Conservation (phyloP, 2,329 filamentous ascomycete genomes). For the Cladosporium cucumerinum region DNA sequence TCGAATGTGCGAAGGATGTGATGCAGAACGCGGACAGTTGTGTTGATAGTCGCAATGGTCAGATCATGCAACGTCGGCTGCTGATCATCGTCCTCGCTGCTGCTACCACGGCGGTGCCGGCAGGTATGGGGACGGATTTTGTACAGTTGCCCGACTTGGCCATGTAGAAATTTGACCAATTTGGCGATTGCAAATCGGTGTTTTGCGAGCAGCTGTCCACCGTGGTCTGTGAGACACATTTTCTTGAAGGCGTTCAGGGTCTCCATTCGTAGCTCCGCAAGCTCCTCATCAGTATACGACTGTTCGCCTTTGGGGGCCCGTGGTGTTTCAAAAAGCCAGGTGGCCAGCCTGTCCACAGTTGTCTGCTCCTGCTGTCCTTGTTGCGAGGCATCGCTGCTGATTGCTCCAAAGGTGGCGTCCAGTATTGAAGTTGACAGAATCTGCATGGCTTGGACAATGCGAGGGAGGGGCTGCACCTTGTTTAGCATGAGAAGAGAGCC, state of each 20-base stretch:
- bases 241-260: slow-evolving; percentile 49
- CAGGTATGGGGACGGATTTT: slow-evolving; percentile 16
- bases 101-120: background rate
- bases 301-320: slow-evolving; percentile 41
- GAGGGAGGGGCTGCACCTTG: slow-evolving; percentile 60
- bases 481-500: slow-evolving; percentile 66
- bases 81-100: slow-evolving; percentile 13
- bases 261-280: slow-evolving; percentile 46
- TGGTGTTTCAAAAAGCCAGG: slow-evolving; percentile 58
- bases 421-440: slow-evolving; percentile 66
- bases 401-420: slow-evolving; percentile 63
- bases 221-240: slow-evolving; percentile 62
- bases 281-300: slow-evolving; percentile 38
- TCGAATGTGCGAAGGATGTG: slow-evolving; percentile 57
- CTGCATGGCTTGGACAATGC: slow-evolving; percentile 62
- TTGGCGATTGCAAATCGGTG: slow-evolving; percentile 70
- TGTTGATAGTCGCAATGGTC: slow-evolving; percentile 54
- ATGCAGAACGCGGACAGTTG: slow-evolving; percentile 59
- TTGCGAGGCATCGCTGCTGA: slow-evolving; percentile 47
- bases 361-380: slow-evolving; percentile 38
- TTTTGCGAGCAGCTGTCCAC: slow-evolving; percentile 61
- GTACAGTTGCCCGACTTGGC: slow-evolving; percentile 64
- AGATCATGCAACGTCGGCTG: slow-evolving; percentile 36
- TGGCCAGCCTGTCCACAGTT: slow-evolving; percentile 62
- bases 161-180: slow-evolving; percentile 71